phyloP scores from a whole-genome alignment of 176 grass and related monocot species.

The Oryza meridionalis region DNA sequence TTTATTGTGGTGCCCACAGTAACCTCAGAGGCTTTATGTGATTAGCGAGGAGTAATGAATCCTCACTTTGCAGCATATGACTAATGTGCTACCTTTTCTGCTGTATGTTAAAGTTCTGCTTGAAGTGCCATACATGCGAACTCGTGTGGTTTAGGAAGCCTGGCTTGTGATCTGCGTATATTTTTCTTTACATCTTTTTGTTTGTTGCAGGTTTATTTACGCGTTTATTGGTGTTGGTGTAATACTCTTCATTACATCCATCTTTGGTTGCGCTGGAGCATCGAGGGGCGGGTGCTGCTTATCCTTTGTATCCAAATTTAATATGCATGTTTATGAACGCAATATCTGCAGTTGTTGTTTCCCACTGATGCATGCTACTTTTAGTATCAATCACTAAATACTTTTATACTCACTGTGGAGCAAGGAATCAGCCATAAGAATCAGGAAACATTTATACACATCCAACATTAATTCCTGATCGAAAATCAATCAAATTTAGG shows the following conservation, averaged over 20 bases:
- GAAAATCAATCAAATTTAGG: neutral
- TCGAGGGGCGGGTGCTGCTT: conserved; percentile 78
- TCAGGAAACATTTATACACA: neutral
- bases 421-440: neutral
- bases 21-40: neutral
- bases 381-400: conserved; percentile 10
- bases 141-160: neutral
- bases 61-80: neutral
- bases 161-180: neutral
- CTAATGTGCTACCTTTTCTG: neutral
- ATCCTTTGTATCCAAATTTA: conserved; percentile 74
- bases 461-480: neutral
- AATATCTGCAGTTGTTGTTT: neutral
- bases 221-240: conserved; percentile 70
- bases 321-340: conserved; percentile 21
- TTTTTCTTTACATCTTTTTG: conserved; percentile 1
- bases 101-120: neutral
- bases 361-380: conserved; percentile 3
- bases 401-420: conserved; percentile 10
- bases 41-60: neutral
- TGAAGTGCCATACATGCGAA: neutral
- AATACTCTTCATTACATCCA: conserved; percentile 69
- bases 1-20: conserved; percentile 5
- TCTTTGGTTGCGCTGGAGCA: conserved; percentile 75
- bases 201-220: conserved; percentile 77